Base-by-base conservation (phyloP, 345 rosid species). In the Eutrema japonicum region DNA sequence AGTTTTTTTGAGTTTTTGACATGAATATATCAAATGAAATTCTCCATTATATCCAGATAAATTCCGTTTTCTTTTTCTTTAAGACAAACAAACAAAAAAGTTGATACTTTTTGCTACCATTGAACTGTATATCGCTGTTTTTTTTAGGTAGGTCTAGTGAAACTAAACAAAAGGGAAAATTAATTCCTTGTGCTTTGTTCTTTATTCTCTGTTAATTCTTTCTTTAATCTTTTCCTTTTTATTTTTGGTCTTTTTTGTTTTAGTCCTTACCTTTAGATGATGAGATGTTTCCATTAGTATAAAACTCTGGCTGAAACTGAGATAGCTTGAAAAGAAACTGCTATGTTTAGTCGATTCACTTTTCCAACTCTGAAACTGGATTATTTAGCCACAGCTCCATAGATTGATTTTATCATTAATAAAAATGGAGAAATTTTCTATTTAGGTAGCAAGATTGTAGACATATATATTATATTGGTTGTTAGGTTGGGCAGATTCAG, bases 381-480 rank as follows among this genome's bases (percentile, higher is more conserved):
- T 22, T 22, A 22, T 22, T 22, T 22, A 22, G 26, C 26, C 26
- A 22, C 1, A 22, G 26, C 26, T 22, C 26, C 26, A 22, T 22
- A 22, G 26, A 22, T 41, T 53, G 53, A 46, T 54, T 50, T 57
- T 22, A 33, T 68, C 14, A 14, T n/a, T 51, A 50, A 26, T n/a
- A 37, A 46, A 53, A 51, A 59, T 69, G 38, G 16, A 61, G n/a
- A 30, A 6, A 48, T 49, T 9, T 64, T 77, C 54, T 10, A 6
- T 66, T 58, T 77, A 71, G 76, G 73, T 77, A 64, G 68, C 68
- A 66, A 57, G 52, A 35, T 42, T 71, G 56, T 59, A 66, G 35
- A 58, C 36, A 71, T 58, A 0, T 58, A 0, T 64, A 59, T 41
- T 57, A 64, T 48, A 64, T 56, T 65, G 62, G 12, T 38, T 56